Conservation (phyloP, 352 stramenopile genomes). For the Phytophthora brassicae region DNA sequence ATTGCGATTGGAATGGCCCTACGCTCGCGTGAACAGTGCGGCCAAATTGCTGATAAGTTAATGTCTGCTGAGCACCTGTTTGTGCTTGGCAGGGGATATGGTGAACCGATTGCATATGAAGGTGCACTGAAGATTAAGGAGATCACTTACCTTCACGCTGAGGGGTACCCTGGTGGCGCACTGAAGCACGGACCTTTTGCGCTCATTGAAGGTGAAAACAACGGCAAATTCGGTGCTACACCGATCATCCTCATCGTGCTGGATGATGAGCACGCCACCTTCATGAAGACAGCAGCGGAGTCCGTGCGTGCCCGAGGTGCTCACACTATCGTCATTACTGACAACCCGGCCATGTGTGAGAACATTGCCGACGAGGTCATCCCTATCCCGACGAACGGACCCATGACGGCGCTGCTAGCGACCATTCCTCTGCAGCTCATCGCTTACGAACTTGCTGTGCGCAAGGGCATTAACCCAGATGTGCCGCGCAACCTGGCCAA, state of each 20-base stretch:
- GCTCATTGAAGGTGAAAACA: constrained; percentile 95
- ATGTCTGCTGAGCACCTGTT: constrained; percentile 94
- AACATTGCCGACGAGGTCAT: constrained; percentile 94
- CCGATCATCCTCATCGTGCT: constrained; percentile 98
- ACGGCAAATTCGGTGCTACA: constrained; percentile 94
- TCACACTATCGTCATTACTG: constrained; percentile 98
- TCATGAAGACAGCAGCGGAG: constrained; percentile 95
- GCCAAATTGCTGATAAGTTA: constrained; percentile 87
- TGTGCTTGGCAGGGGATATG: constrained; percentile 94
- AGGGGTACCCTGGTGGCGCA: constrained; percentile 97
- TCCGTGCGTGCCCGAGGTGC: constrained; percentile 96
- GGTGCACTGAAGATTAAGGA: constrained; percentile 99
- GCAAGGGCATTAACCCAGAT: constrained; percentile 98
- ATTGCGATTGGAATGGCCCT: constrained; percentile 98
- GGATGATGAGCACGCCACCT: constrained; percentile 95
- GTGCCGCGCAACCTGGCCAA: constrained; percentile 98
- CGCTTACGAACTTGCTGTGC: constrained; percentile 97
- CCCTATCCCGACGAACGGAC: constrained; percentile 95
- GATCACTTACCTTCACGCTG: constrained; percentile 98
- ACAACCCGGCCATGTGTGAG: constrained; percentile 93
- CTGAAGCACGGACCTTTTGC: constrained; percentile 99
- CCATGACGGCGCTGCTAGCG: constrained; percentile 95
- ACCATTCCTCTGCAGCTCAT: constrained; percentile 97
- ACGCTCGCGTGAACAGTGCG: constrained; percentile 91
- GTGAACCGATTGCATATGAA: constrained; percentile 95